phyloP scores from a whole-genome alignment of 176 grass and related monocot species.

The Bothriochloa decipiens region DNA sequence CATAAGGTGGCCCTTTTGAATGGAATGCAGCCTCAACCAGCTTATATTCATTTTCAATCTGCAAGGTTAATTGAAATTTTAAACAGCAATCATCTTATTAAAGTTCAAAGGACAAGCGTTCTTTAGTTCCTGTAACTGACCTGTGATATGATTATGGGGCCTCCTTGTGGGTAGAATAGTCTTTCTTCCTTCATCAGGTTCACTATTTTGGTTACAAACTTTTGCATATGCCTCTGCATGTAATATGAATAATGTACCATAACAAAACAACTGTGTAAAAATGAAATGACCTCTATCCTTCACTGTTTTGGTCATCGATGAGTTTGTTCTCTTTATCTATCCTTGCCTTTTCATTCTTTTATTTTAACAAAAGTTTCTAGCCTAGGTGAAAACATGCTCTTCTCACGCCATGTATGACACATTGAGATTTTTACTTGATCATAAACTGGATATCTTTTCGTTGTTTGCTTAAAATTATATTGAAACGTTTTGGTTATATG shows the following conservation, averaged over 20 bases:
- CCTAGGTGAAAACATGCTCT: not conserved
- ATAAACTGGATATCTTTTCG: not conserved
- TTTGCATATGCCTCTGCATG: conserved; percentile 74
- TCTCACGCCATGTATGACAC: not conserved
- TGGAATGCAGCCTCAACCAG: conserved; percentile 75
- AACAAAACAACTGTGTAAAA: not conserved
- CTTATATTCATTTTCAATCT: conserved; percentile 96
- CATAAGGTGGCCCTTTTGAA: conserved; percentile 59
- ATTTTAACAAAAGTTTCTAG: conserved; percentile 4
- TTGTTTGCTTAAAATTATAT: conserved; percentile 11
- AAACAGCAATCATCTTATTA: conserved; percentile 4
- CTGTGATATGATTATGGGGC: conserved; percentile 59
- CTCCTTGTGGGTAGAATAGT: conserved; percentile 51
- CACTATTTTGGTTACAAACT: conserved; percentile 62
- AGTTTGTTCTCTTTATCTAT: not conserved
- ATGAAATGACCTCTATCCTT: not conserved
- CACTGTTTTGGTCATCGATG: not conserved
- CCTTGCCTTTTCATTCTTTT: not conserved
- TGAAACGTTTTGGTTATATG: not conserved
- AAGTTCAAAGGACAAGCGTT: not conserved
- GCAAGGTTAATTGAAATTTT: not conserved
- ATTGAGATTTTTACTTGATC: not conserved
- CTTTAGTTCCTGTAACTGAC: conserved; percentile 18
- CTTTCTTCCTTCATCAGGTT: conserved; percentile 55
- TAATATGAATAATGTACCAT: conserved; percentile 7